Conservation (phyloP, 2,329 filamentous ascomycete genomes). For the Colletotrichum sp. region DNA sequence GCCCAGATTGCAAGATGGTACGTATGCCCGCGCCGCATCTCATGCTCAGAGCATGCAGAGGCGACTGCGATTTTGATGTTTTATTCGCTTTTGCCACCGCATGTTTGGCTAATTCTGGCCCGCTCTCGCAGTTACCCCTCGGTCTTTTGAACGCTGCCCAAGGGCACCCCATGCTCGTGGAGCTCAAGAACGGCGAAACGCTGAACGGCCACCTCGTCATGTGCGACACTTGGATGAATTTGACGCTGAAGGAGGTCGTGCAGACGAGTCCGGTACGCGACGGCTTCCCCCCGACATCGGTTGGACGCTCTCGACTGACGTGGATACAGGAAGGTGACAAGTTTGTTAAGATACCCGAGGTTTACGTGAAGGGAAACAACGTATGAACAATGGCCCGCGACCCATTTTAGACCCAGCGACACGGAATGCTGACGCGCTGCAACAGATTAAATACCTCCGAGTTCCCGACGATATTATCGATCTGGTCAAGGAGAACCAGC, state of each 20-base stretch:
- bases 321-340: constrained; percentile 83
- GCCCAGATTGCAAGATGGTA: constrained; percentile 16
- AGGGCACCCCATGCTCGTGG: constrained; percentile 96
- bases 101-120: not conserved
- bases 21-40: not conserved
- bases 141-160: constrained; percentile 94
- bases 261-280: constrained; percentile 81
- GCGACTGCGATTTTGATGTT: not conserved
- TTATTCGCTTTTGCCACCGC: not conserved
- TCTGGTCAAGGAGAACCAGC: constrained; percentile 89
- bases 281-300: not conserved
- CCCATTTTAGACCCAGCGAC: not conserved
- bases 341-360: constrained; percentile 90
- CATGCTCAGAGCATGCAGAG: not conserved
- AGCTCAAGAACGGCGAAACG: constrained; percentile 97
- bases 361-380: constrained; percentile 97
- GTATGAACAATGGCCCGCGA: constrained; percentile 56
- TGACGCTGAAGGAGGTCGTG: constrained; percentile 95
- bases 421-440: constrained; percentile 22
- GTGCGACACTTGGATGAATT: constrained; percentile 99
- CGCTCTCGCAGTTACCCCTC: constrained; percentile 62
- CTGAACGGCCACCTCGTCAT: constrained; percentile 94
- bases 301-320: constrained; percentile 20
- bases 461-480: constrained; percentile 98
- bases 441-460: constrained; percentile 95